phyloP scores from a whole-genome alignment of 2,329 filamentous ascomycete species.

The Fusarium falciforme region DNA sequence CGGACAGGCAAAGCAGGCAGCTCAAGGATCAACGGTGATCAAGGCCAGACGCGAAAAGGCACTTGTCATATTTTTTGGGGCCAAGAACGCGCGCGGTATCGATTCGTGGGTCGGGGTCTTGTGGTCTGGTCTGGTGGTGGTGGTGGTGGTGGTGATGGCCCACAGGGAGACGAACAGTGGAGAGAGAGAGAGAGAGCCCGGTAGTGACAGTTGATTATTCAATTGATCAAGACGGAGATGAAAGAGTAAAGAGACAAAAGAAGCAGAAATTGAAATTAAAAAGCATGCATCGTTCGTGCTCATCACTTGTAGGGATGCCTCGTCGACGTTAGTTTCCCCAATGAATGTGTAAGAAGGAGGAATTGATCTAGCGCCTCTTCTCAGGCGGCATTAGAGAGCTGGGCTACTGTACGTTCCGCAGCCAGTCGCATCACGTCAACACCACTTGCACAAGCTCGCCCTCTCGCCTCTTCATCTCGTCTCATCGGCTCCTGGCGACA shows the following conservation, averaged over 20 bases:
- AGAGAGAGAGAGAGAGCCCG: not conserved
- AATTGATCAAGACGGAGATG: not conserved
- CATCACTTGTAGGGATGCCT: not conserved
- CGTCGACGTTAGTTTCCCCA: not conserved
- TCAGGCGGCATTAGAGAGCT: not conserved
- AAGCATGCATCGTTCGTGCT: not conserved
- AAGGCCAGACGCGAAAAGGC: not conserved
- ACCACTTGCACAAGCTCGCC: not conserved
- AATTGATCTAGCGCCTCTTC: not conserved
- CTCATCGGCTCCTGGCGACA: constrained; percentile 5
- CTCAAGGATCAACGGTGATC: not conserved
- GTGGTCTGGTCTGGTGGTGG: not conserved
- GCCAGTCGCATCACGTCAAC: not conserved
- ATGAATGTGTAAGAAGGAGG: not conserved
- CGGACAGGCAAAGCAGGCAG: not conserved
- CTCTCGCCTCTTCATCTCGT: not conserved
- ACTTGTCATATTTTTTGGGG: constrained; percentile 8
- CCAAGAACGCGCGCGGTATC: not conserved
- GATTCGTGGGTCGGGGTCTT: not conserved
- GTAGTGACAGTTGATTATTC: not conserved
- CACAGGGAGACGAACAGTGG: not conserved
- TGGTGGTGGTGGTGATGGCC: not conserved
- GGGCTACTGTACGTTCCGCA: constrained; percentile 2
- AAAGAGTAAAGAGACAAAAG: not conserved
- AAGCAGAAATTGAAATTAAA: constrained; percentile 3